Base-by-base conservation (phyloP, 75 land plant species). In the Pinus tabuliformis region DNA sequence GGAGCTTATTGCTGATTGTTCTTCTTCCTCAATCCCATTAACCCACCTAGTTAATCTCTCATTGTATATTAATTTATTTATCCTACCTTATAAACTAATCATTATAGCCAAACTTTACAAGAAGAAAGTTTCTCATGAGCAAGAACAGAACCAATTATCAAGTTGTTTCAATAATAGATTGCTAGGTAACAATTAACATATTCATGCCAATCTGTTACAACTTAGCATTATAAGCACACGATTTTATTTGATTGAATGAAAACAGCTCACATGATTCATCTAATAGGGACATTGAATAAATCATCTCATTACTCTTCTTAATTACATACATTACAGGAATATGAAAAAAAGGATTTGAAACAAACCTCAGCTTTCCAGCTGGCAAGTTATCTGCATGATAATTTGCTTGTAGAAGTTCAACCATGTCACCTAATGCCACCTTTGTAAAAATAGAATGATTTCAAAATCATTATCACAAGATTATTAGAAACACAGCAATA, bases 351-450 rank as follows among this genome's bases (percentile, higher is more conserved):
- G 56, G 39, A 9, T 24, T 17, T 58, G 18, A 73, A 39, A 28
- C 30, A 15, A 24, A 93, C 98, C 98, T 95, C 68, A 95, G 87
- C 76, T 93, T 95, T 64, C 98, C 96, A 21, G 39, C 17, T 59
- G 98, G 98, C 76, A 95, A 81, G 56, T 83, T 36, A 59, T 89
- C 84, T 62, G 93, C 98, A 87, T 91, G 72, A 79, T 86, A 93
- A 56, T 91, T 66, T 58, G 86, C 84, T 65, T 64, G 1, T 30
- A 17, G 42, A 33, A 93, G 86, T 81, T 92, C 96, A 59, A 52
- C 78, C 98, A 97, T 95, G 57, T 97, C 94, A 57, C 98, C 99
- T 58, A 97, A 77, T 24, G 98, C 98, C 73, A 97, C 98, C 99
- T 97, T 60, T 73, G 20, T 26, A 6, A 73, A 60, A 56, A 68